Evolutionary conservation across 1,284 basidiomycete genomes (phyloP).

Genomic region (Rhodotorula glutinis): DNA sequence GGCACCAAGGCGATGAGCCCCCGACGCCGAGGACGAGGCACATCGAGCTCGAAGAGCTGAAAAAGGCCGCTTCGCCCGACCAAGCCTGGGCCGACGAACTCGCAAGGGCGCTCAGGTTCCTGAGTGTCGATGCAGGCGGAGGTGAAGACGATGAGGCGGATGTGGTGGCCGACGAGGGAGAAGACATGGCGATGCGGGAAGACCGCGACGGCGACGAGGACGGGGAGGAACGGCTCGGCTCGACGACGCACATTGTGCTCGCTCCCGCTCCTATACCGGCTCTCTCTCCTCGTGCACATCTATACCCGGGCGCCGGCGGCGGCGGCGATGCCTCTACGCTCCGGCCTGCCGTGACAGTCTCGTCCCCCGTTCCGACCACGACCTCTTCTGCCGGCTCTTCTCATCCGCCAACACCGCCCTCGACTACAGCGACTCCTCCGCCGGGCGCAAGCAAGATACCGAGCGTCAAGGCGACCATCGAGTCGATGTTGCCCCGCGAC

Average conservation of each 20-base stretch:
- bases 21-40: constrained; percentile 59
- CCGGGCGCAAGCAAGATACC: constrained; percentile 34
- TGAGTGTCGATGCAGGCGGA: constrained; percentile 56
- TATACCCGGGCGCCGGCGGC: neutral
- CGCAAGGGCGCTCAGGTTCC: constrained; percentile 64
- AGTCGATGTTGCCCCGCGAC: constrained; percentile 35
- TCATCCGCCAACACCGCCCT: neutral
- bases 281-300: neutral
- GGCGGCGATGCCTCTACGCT: too few relatives aligned
- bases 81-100: constrained; percentile 76
- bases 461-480: constrained; percentile 45
- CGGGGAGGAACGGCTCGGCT: neutral
- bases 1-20: constrained; percentile 57
- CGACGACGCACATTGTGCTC: constrained; percentile 33
- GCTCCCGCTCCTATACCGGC: constrained; percentile 8
- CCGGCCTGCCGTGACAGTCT: constrained; percentile 34
- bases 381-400: neutral
- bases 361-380: constrained; percentile 15
- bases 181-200: neutral
- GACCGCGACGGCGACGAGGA: neutral
- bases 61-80: constrained; percentile 36
- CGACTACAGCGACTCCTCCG: constrained; percentile 20
- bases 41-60: constrained; percentile 45
- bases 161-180: neutral
- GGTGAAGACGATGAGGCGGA: constrained; percentile 52